phyloP scores from a whole-genome alignment of 139 green algal species.

The Microglena sp. region DNA sequence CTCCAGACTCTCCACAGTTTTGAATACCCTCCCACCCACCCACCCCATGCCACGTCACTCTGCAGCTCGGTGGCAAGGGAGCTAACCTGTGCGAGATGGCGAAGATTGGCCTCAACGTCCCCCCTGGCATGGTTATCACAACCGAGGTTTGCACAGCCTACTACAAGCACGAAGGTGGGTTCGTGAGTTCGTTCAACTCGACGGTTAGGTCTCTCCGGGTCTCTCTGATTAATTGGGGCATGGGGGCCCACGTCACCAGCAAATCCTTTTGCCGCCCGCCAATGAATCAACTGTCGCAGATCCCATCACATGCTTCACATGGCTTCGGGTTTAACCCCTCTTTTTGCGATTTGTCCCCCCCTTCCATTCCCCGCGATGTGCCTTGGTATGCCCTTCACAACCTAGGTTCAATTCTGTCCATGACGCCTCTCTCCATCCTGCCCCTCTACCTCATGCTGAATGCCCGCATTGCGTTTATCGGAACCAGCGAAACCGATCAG shows the following conservation, averaged over 20 bases:
- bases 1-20: neutral
- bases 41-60: neutral
- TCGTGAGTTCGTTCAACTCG: constrained; percentile 18
- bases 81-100: constrained; percentile 89
- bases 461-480: too few species aligned
- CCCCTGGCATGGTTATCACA: constrained; percentile 82
- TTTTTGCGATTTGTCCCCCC: too few species aligned
- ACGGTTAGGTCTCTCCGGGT: neutral
- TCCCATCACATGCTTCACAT: too few species aligned
- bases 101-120: constrained; percentile 70
- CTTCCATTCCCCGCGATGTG: too few species aligned
- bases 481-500: too few species aligned
- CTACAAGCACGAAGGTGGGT: constrained; percentile 36
- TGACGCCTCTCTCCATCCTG: too few species aligned
- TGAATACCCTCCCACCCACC: neutral
- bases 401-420: too few species aligned
- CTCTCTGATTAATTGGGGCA: neutral
- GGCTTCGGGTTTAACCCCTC: too few species aligned
- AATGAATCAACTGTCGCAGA: too few species aligned
- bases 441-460: too few species aligned
- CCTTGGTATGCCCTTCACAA: too few species aligned
- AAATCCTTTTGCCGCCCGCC: neutral
- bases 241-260: neutral
- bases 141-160: constrained; percentile 76
- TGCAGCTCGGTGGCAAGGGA: constrained; percentile 75